Base-by-base conservation (phyloP, 768 basidiomycete species). In the Lyophyllum semitale region DNA sequence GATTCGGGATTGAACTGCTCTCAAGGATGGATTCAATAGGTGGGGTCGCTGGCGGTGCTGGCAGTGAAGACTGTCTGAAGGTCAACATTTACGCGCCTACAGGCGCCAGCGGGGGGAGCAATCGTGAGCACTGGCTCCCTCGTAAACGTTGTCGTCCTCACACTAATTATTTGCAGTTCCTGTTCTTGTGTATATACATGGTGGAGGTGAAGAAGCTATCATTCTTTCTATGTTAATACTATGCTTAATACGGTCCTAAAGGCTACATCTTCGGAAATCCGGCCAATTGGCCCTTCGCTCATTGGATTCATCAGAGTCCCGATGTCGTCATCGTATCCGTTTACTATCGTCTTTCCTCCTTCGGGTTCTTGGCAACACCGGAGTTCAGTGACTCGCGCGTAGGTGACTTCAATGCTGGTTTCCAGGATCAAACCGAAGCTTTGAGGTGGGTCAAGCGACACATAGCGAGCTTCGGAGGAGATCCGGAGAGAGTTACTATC, bases 41-140 rank as follows among this genome's bases (percentile, higher is more conserved):
- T 18, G 81, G 80, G 8, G 84, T 84, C 61, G 75, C 79, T 22
- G 84, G 85, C 45, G 84, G 85, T 26, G 83, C 83, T 12, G 85
- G 87, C 11, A 81, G 79, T 40, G 85, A 88, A 68, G 85, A 87
- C 58, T 88, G 84, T 58, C 66, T 88, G 30, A 86, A 87, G 45
- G 70, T 87, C n/a, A 85, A 88, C 63, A 74, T 88, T 12, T 87
- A 87, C 53, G 68, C 82, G 9, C 85, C 86, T 2, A 68, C 72
- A 6, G 74, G 76, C 7, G 76, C 78, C 3, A 79, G 74, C 30
- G 60, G 66, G 23, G 72, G 77, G 1, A 79, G 78, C 56, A 77
- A 81, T 29, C 60, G 84, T 84, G 55, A 60, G 82, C 61, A 23
- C 54, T 44, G 53, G 22, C 45, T 50, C 45, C 30, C 22, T 17